phyloP scores from a whole-genome alignment of 768 basidiomycete species.

The Boletus coccyginus region DNA sequence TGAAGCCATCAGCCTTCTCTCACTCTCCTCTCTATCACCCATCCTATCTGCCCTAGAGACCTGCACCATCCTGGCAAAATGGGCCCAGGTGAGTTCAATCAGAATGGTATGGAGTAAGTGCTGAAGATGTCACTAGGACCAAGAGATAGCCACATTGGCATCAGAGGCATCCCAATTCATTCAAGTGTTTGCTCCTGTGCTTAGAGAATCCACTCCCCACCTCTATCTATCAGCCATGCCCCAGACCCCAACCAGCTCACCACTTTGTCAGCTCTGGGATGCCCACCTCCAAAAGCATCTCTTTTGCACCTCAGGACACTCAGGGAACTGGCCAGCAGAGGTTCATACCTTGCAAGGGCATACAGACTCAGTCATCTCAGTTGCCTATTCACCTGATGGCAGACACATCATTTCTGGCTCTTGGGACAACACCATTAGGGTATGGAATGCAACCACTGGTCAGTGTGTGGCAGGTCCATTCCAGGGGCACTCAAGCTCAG shows the following conservation, averaged over 20 bases:
- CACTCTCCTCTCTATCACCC: neutral
- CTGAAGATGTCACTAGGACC: neutral
- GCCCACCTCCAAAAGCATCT: neutral
- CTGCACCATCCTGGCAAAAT: neutral
- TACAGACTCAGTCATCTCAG: no score
- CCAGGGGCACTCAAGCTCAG: no score
- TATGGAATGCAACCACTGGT: no score
- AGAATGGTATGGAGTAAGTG: neutral
- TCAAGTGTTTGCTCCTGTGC: neutral
- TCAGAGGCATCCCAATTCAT: conserved; percentile 4
- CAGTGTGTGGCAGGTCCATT: no score
- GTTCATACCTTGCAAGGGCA: neutral
- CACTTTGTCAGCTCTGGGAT: neutral
- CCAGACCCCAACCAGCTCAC: conserved; percentile 1
- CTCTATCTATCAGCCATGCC: conserved; percentile 1
- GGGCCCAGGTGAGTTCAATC: neutral
- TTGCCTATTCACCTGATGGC: no score
- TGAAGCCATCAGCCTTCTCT: no score
- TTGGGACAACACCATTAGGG: no score
- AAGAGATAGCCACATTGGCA: neutral
- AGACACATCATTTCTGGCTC: no score
- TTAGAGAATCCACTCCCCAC: neutral
- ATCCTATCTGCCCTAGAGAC: neutral
- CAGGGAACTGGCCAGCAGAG: neutral
- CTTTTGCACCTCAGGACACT: neutral